Evolutionary conservation across 345 rosid genomes (phyloP).

Genomic region (Pugionium cornutum): DNA sequence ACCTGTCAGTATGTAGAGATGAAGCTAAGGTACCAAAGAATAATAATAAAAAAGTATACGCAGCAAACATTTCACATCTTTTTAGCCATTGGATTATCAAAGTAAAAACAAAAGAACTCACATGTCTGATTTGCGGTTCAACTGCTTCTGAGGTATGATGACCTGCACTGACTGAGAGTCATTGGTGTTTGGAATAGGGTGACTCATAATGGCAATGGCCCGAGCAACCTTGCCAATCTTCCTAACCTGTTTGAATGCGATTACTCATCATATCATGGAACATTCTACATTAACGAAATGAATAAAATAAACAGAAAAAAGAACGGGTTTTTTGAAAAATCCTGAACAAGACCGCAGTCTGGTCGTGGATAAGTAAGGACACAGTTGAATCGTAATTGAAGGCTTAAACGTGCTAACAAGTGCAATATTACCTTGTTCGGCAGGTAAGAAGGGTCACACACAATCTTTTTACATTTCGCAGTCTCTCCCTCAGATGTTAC

Average conservation of each 20-base stretch:
- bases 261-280: slow-evolving; percentile 16
- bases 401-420: slow-evolving; percentile 7
- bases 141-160: slow-evolving; percentile 94
- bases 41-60: background rate
- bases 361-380: background rate
- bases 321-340: background rate
- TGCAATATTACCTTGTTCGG: slow-evolving; percentile 58
- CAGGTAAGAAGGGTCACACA: slow-evolving; percentile 86
- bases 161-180: slow-evolving; percentile 90
- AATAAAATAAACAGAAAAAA: slow-evolving; percentile 1
- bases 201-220: slow-evolving; percentile 96
- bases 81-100: background rate
- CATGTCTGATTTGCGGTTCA: slow-evolving; percentile 93
- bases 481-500: slow-evolving; percentile 94
- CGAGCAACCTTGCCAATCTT: slow-evolving; percentile 90
- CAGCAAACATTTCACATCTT: slow-evolving; percentile 1
- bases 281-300: background rate
- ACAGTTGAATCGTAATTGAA: background rate
- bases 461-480: slow-evolving; percentile 91
- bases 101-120: slow-evolving; percentile 37
- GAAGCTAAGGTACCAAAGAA: slow-evolving; percentile 16
- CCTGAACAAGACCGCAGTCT: slow-evolving; percentile 8
- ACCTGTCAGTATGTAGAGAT: slow-evolving; percentile 49
- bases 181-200: slow-evolving; percentile 80
- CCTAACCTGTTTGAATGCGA: slow-evolving; percentile 57